phyloP scores from a whole-genome alignment of 2,329 filamentous ascomycete species.

The Cladophialophora chaetospira region DNA sequence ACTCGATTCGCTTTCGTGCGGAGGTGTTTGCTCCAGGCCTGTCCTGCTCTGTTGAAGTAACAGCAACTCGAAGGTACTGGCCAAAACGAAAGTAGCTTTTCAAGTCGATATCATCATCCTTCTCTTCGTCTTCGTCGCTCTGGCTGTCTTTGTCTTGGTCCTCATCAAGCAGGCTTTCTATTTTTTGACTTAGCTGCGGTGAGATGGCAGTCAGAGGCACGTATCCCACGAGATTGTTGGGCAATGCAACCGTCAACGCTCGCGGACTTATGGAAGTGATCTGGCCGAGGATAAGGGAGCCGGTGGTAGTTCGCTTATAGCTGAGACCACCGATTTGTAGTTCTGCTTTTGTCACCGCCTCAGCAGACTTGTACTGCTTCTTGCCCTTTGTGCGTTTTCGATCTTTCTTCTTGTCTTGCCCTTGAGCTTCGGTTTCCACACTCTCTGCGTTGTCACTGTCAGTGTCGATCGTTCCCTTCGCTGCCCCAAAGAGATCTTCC shows the following conservation, averaged over 20 bases:
- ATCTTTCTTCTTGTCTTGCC: conserved; percentile 26
- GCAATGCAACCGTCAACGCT: conserved; percentile 78
- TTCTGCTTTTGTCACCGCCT: conserved; percentile 40
- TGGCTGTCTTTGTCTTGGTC: conserved; percentile 60
- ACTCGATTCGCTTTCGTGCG: conserved; percentile 77
- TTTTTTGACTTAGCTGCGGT: conserved; percentile 70
- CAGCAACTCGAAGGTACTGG: conserved; percentile 83
- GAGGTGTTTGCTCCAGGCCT: conserved; percentile 56
- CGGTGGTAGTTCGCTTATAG: conserved; percentile 85
- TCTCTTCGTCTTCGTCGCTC: conserved; percentile 46
- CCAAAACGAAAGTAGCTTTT: conserved; percentile 75
- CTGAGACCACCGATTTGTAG: conserved; percentile 78
- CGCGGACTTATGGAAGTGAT: conserved; percentile 77
- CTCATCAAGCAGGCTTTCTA: conserved; percentile 68
- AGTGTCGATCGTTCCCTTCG: conserved; percentile 36
- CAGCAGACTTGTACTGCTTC: conserved; percentile 55
- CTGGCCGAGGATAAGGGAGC: conserved; percentile 85
- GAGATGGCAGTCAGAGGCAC: conserved; percentile 93
- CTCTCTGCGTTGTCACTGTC: conserved; percentile 33
- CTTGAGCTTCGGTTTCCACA: conserved; percentile 44
- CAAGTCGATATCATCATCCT: conserved; percentile 67
- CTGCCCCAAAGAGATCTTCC: conserved; percentile 32
- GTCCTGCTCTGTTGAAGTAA: conserved; percentile 72
- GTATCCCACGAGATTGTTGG: conserved; percentile 90
- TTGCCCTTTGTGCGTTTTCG: conserved; percentile 49